Evolutionary conservation across 2,329 filamentous ascomycete genomes (phyloP), one percentile per base, ranked within the genome.

Genomic region (Neocatenulostroma microsporum): DNA sequence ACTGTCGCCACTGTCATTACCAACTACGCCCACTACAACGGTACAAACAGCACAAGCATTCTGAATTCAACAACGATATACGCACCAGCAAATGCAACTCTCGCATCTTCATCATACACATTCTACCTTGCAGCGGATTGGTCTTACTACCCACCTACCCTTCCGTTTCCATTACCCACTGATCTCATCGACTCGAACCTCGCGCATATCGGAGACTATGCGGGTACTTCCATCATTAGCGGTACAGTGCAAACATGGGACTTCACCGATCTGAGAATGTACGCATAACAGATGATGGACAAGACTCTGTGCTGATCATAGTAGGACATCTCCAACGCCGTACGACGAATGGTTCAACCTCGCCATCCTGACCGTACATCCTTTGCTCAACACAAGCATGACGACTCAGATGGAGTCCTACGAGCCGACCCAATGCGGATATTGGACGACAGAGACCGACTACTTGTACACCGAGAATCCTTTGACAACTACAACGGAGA

Each of bases 301-400:
- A 13, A 29, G 26, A 29, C 8, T 7, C 26, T 11, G 15, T 29
- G 26, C 26, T 29, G 26, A 29, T 14, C 7, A 13, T 14, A 8
- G 11, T 14, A 29, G 26, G 15, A 29, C 26, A 14, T 29, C 26
- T 9, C 26, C 26, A 13, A 29, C 26, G 7, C 11, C 26, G 9
- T 29, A 11, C 13, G 26, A 29, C 13, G 26, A 10, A 29, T 29
- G 26, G 26, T 29, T 29, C 26, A 29, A 29, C 15, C 26, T 29
- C 6, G 26, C 11, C 13, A 29, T 29, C 26, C 26, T 29, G 26
- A 29, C 26, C 13, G 26, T 29, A 6, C 15, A 29, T 14, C 26
- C 26, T 7, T 9, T 7, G 11, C 26, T 29, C 26, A n/a, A n/a
- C n/a, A 11, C 26, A 10, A 8, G 11, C 7, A 29, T 14, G 26